Conservation (phyloP, 345 rosid species). For the Pelargonium nanum region DNA sequence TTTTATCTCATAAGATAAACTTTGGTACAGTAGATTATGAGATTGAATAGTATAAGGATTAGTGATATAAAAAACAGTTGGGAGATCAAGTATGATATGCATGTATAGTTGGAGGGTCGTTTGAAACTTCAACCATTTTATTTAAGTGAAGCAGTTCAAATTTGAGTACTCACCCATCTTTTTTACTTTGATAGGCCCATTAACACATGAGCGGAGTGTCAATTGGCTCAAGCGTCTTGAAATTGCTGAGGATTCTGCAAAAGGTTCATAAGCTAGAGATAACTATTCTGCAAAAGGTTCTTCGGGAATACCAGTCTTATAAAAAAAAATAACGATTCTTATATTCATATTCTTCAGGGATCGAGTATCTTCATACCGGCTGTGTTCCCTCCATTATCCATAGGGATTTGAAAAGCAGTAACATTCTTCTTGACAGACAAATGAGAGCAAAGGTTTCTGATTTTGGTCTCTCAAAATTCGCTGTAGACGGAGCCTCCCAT, state of each 20-base stretch:
- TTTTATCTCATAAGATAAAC: too few species aligned
- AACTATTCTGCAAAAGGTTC: too few species aligned
- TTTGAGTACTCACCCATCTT: constrained; percentile 3
- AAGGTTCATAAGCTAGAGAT: constrained; percentile 35
- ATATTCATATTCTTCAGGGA: constrained; percentile 38
- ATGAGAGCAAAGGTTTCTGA: constrained; percentile 94
- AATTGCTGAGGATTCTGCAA: constrained; percentile 94
- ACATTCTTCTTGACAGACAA: constrained; percentile 78
- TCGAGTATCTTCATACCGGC: constrained; percentile 95
- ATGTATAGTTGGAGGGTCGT: too few species aligned
- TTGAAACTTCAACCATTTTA: too few species aligned
- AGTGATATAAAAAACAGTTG: too few species aligned
- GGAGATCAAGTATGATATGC: too few species aligned
- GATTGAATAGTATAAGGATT: too few species aligned
- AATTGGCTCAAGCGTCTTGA: constrained; percentile 91
- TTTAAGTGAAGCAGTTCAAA: constrained; percentile 1
- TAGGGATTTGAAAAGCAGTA: constrained; percentile 88
- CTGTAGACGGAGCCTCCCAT: constrained; percentile 84
- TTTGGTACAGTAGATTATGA: too few species aligned
- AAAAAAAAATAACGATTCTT: too few species aligned
- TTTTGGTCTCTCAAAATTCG: constrained; percentile 86
- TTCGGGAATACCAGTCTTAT: too few species aligned
- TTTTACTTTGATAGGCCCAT: constrained; percentile 35
- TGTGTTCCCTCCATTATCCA: constrained; percentile 96
- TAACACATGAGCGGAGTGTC: constrained; percentile 46